These are phyloP conservation scores for Colletotrichum horii DNA, from an alignment of 2,329 filamentous ascomycete species.

Conservation along the genomic window DNA sequence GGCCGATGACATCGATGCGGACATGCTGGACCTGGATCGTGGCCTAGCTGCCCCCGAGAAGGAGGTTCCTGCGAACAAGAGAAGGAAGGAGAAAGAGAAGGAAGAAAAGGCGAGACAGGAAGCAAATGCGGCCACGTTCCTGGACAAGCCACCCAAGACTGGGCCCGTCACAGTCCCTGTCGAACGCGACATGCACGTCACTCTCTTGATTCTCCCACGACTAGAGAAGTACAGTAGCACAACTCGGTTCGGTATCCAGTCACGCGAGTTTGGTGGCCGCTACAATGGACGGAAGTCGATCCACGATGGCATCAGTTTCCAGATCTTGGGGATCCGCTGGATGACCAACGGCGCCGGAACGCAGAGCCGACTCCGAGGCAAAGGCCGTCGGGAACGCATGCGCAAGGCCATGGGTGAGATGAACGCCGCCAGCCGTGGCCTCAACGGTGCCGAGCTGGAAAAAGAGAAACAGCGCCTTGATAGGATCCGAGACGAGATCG, in stretches of 20 bases:
- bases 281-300: slow-evolving; percentile 45
- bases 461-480: slow-evolving; percentile 21
- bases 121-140: slow-evolving; percentile 44
- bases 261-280: slow-evolving; percentile 74
- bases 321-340: slow-evolving; percentile 82
- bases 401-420: slow-evolving; percentile 60
- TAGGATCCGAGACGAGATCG: slow-evolving; percentile 33
- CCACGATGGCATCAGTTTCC: slow-evolving; percentile 91
- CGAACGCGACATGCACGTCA: slow-evolving; percentile 85
- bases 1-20: slow-evolving; percentile 76
- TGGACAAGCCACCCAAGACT: slow-evolving; percentile 59
- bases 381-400: slow-evolving; percentile 61
- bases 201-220: slow-evolving; percentile 80
- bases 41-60: slow-evolving; percentile 27
- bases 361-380: slow-evolving; percentile 60
- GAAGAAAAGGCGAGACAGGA: slow-evolving; percentile 38
- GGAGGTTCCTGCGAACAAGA: slow-evolving; percentile 25
- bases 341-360: slow-evolving; percentile 75
- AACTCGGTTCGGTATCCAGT: slow-evolving; percentile 81
- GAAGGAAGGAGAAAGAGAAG: slow-evolving; percentile 33
- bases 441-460: slow-evolving; percentile 17
- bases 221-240: slow-evolving; percentile 78
- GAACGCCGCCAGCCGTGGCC: slow-evolving; percentile 34
- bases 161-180: slow-evolving; percentile 69
- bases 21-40: slow-evolving; percentile 64